These are phyloP conservation scores for Alternaria sp. DNA, from an alignment of 2,329 filamentous ascomycete species.

Conservation along the genomic window DNA sequence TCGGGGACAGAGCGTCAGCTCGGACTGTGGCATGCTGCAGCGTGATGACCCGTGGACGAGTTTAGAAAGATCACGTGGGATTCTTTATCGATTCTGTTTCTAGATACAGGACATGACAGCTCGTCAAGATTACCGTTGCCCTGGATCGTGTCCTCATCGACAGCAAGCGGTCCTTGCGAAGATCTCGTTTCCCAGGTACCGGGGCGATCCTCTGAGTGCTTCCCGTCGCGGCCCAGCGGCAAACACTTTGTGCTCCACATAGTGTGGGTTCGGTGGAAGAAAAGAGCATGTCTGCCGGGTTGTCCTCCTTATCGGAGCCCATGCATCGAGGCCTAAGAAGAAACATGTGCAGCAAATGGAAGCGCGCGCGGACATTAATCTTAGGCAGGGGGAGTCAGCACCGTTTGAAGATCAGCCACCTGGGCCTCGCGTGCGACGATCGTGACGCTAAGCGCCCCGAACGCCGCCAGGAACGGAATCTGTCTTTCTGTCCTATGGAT, in stretches of 20 bases:
- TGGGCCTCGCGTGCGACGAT: slow-evolving; percentile 28
- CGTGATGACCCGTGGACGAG: not conserved
- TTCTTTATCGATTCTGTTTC: not conserved
- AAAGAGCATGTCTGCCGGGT: not conserved
- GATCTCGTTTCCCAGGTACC: slow-evolving; percentile 4
- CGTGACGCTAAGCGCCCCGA: slow-evolving; percentile 27
- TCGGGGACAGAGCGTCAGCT: not conserved
- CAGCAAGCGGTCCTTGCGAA: slow-evolving; percentile 3
- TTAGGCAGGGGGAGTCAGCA: slow-evolving; percentile 34
- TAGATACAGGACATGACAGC: not conserved
- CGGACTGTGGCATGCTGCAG: not conserved
- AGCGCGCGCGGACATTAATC: slow-evolving; percentile 21
- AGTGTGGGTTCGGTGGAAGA: not conserved
- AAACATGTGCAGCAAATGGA: slow-evolving; percentile 8
- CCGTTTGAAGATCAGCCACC: slow-evolving; percentile 46
- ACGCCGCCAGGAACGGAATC: slow-evolving; percentile 22
- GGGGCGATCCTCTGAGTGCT: not conserved
- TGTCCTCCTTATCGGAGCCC: not conserved
- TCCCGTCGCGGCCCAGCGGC: slow-evolving; percentile 1
- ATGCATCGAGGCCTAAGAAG: not conserved
- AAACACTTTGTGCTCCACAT: not conserved
- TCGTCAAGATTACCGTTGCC: not conserved
- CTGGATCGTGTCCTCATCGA: not conserved
- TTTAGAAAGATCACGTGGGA: not conserved
- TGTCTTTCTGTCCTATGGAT: slow-evolving; percentile 25